These are phyloP conservation scores for Leccinum huronense DNA, from an alignment of 1,284 basidiomycete genomes.

Conservation along the genomic window DNA sequence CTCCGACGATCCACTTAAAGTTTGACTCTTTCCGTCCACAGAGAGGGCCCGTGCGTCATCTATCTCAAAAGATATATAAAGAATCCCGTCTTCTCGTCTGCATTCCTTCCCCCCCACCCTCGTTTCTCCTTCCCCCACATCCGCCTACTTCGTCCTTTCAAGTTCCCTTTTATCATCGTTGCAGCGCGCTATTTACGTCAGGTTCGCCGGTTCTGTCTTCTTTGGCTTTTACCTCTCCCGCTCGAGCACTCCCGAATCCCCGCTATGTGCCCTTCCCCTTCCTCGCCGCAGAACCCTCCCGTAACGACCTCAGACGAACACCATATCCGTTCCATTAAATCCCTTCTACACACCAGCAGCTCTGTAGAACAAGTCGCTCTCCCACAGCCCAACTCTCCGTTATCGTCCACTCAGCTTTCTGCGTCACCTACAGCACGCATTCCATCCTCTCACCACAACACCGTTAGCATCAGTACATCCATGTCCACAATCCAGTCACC, in stretches of 20 bases:
- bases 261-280: constrained; percentile 26
- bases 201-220: constrained; percentile 13
- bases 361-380: constrained; percentile 11
- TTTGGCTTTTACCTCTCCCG: constrained; percentile 14
- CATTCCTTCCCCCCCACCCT: constrained; percentile 12
- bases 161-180: constrained; percentile 12
- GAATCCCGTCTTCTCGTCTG: constrained; percentile 12
- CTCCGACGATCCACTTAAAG: constrained; percentile 22
- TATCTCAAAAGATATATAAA: constrained; percentile 28
- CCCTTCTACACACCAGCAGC: constrained; percentile 3
- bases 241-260: constrained; percentile 26
- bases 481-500: constrained; percentile 21
- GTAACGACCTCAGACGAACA: constrained; percentile 23
- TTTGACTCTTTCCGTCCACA: constrained; percentile 19
- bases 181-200: constrained; percentile 29
- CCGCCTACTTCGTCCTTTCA: constrained; percentile 20
- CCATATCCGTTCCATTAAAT: constrained; percentile 12
- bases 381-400: constrained; percentile 13
- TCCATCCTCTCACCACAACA: constrained; percentile 13
- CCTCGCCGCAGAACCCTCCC: constrained; percentile 26
- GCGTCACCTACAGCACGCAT: constrained; percentile 25
- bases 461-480: constrained; percentile 13
- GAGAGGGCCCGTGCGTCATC: constrained; percentile 32
- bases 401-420: constrained; percentile 16
- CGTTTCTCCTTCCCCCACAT: constrained; percentile 17